Percentiles rank a stretch among this genome's conserved stretches.
Conservation (phyloP, 2,329 filamentous ascomycete genomes). For the Diaporthe nobilis region DNA sequence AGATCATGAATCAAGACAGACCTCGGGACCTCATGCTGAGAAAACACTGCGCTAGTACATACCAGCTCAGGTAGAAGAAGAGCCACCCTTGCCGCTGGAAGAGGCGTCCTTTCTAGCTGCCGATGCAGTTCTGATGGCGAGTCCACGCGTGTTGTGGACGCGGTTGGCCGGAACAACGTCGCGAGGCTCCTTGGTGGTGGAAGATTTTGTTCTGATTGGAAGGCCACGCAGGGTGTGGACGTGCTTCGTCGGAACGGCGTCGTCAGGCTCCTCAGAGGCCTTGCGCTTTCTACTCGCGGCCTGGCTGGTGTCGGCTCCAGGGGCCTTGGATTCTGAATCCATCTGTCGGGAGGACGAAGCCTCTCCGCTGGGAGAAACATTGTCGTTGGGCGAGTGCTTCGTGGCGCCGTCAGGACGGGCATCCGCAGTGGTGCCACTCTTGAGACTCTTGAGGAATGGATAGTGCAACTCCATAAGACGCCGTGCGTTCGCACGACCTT, state of each 20-base stretch:
- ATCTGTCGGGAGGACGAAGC: not conserved
- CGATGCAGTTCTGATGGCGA: not conserved
- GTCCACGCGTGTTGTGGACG: not conserved
- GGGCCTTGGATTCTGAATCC: not conserved
- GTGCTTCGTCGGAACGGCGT: not conserved
- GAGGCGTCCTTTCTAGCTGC: too few relatives aligned
- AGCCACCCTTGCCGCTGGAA: too few relatives aligned
- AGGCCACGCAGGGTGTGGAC: not conserved
- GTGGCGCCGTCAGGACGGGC: too few relatives aligned
- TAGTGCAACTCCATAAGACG: too few relatives aligned
- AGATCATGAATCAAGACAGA: not conserved
- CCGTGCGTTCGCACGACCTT: too few relatives aligned
- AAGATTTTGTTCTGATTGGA: not conserved
- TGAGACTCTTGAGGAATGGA: too few relatives aligned
- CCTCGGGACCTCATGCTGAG: not conserved
- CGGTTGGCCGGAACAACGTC: not conserved
- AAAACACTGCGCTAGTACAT: too few relatives aligned
- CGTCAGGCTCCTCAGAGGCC: not conserved
- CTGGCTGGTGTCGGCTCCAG: not conserved
- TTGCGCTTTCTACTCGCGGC: not conserved
- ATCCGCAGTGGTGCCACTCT: rapidly evolving
- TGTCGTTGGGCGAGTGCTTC: too few relatives aligned
- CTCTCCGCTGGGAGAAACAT: too few relatives aligned
- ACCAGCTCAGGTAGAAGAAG: too few relatives aligned
- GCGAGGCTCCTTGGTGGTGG: not conserved